These are phyloP conservation scores for Candida namnaoensis DNA, from an alignment of 805 yeast genomes.

Conservation along the genomic window DNA sequence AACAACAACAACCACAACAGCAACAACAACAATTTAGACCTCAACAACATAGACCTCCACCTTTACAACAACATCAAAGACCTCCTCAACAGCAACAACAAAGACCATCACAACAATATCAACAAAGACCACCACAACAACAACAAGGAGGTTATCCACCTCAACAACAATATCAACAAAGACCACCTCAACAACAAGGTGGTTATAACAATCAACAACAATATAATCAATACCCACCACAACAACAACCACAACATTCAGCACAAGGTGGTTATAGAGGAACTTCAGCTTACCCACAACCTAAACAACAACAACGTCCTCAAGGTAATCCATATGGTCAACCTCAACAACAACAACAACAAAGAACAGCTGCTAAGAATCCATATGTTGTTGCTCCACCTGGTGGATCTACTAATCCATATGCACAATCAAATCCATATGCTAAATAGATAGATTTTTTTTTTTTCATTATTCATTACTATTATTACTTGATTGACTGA, in stretches of 20 bases:
- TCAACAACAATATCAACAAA: not conserved
- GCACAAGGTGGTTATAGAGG: no score
- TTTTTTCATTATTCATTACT: no score
- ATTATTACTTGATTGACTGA: no score
- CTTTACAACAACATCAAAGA: not conserved
- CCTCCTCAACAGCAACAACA: not conserved
- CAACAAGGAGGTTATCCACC: constrained; percentile 3
- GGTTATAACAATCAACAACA: no score
- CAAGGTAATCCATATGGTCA: not conserved
- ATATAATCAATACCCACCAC: no score
- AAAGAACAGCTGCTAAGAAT: not conserved
- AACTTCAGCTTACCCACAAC: no score
- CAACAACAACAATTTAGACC: not conserved
- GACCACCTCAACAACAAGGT: not conserved
- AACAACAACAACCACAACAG: not conserved
- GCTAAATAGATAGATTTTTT: no score
- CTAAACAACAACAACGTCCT: not conserved
- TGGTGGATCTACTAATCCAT: no score
- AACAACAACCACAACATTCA: no score
- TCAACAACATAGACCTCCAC: not conserved
- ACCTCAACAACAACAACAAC: constrained; percentile 4
- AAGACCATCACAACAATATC: not conserved
- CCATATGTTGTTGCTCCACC: constrained; percentile 1
- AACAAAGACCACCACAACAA: not conserved
- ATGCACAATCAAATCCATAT: no score